Percentiles rank a stretch among this genome's conserved stretches.
Evolutionary conservation across 1,284 basidiomycete genomes (phyloP).

Genomic region (Apiotrichum montevideense): DNA sequence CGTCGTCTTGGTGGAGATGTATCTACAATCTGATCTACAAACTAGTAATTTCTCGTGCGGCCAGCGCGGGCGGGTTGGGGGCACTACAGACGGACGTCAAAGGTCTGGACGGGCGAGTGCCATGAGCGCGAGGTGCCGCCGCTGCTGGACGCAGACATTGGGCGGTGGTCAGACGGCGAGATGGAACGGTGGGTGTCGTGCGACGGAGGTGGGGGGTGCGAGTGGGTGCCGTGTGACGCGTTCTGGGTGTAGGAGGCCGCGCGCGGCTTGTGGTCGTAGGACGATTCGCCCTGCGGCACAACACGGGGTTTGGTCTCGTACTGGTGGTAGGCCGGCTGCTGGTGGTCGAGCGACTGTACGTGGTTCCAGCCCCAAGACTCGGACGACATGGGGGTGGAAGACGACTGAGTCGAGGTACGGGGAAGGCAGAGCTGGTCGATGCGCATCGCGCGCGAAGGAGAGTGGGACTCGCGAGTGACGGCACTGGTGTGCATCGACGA

Average conservation of each 20-base stretch:
- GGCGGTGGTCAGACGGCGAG: conserved; percentile 5
- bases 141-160: conserved; percentile 9
- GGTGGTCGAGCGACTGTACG: background rate
- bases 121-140: conserved; percentile 1
- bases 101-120: conserved; percentile 9
- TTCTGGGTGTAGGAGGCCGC: background rate
- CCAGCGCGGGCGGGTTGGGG: no score
- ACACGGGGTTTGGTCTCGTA: background rate
- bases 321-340: background rate
- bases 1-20: no score
- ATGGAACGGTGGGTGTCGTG: conserved; percentile 3
- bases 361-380: conserved; percentile 3
- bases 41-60: no score
- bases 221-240: no score
- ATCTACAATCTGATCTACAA: no score
- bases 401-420: background rate
- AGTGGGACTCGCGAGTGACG: background rate
- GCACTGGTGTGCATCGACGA: conserved; percentile 1
- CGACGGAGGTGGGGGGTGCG: background rate
- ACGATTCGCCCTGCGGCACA: background rate
- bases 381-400: background rate
- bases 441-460: conserved; percentile 14
- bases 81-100: conserved; percentile 9
- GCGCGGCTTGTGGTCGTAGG: conserved; percentile 11
- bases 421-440: conserved; percentile 15